phyloP scores from a whole-genome alignment of 2,329 filamentous ascomycete genomes.

The Cylindrodendrum hubeiense region DNA sequence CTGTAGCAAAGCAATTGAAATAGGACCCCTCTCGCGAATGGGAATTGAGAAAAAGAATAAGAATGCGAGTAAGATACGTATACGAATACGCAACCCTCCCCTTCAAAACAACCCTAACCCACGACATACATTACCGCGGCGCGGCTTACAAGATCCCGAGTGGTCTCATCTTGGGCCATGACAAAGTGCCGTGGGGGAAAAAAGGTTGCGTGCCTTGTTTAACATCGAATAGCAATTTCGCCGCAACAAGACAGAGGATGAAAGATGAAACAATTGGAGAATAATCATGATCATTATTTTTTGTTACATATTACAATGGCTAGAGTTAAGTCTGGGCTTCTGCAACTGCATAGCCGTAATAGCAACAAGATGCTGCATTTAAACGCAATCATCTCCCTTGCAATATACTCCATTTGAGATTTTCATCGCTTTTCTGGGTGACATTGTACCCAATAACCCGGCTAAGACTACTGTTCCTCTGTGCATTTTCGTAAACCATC shows the following conservation, averaged over 20 bases:
- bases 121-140: not conserved
- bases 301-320: constrained; percentile 34
- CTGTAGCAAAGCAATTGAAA: not conserved
- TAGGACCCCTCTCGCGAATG: not conserved
- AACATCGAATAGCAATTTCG: not conserved
- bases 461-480: not conserved
- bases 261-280: not conserved
- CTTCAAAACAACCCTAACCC: constrained; percentile 9
- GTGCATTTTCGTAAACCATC: not conserved
- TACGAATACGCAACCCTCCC: constrained; percentile 25
- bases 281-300: constrained; percentile 31
- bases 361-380: constrained; percentile 22
- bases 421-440: constrained; percentile 14
- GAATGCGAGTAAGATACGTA: constrained; percentile 24
- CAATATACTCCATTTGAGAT: constrained; percentile 33
- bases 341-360: not conserved
- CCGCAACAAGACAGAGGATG: too few species aligned
- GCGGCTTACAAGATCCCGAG: constrained; percentile 1
- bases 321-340: constrained; percentile 18
- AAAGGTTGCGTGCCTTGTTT: too few species aligned
- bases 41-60: constrained; percentile 4
- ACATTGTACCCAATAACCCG: constrained; percentile 9
- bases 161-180: constrained; percentile 2
- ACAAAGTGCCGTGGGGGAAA: not conserved
- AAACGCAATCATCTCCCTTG: constrained; percentile 28